Conservation (phyloP, 2,329 filamentous ascomycete species). For the Magnaporthiopsis poae region DNA sequence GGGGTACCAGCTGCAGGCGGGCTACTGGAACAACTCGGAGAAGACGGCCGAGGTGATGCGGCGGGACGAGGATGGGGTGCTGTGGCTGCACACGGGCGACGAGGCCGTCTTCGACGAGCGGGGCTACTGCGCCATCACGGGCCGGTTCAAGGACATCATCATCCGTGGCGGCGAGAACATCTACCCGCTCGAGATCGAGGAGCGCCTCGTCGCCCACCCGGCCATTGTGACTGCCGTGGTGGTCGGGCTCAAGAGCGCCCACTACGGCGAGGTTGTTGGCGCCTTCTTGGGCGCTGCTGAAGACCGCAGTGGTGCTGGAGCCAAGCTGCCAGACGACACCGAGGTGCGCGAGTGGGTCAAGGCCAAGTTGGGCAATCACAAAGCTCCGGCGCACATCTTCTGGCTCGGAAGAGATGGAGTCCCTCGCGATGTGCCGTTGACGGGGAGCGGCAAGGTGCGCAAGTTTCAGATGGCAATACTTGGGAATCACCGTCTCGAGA, state of each 20-base stretch:
- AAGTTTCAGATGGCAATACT: slow-evolving; percentile 54
- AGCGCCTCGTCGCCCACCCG: slow-evolving; percentile 57
- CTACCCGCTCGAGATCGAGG: slow-evolving; percentile 67
- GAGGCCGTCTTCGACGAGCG: slow-evolving; percentile 57
- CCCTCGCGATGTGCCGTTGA: slow-evolving; percentile 48
- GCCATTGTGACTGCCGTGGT: slow-evolving; percentile 56
- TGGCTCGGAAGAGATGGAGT: slow-evolving; percentile 58
- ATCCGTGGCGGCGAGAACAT: slow-evolving; percentile 67
- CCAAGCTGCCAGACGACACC: slow-evolving; percentile 34
- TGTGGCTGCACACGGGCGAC: slow-evolving; percentile 62
- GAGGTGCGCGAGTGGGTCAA: slow-evolving; percentile 56
- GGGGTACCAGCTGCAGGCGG: slow-evolving; percentile 64
- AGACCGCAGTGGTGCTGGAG: slow-evolving; percentile 15
- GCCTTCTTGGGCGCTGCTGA: slow-evolving; percentile 45
- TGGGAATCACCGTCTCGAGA: slow-evolving; percentile 43
- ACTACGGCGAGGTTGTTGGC: slow-evolving; percentile 64
- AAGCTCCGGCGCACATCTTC: slow-evolving; percentile 64
- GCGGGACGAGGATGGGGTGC: slow-evolving; percentile 39
- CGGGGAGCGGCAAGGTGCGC: slow-evolving; percentile 62
- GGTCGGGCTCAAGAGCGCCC: slow-evolving; percentile 57
- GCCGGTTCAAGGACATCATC: slow-evolving; percentile 70
- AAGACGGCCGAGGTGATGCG: slow-evolving; percentile 58
- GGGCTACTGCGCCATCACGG: slow-evolving; percentile 64
- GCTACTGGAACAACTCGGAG: slow-evolving; percentile 59
- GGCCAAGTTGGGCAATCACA: slow-evolving; percentile 52